Percentiles rank a stretch among this genome's conserved stretches.
Evolutionary conservation across 164 flowering plant species (phyloP).

Genomic region (Buxus sempervirens): DNA sequence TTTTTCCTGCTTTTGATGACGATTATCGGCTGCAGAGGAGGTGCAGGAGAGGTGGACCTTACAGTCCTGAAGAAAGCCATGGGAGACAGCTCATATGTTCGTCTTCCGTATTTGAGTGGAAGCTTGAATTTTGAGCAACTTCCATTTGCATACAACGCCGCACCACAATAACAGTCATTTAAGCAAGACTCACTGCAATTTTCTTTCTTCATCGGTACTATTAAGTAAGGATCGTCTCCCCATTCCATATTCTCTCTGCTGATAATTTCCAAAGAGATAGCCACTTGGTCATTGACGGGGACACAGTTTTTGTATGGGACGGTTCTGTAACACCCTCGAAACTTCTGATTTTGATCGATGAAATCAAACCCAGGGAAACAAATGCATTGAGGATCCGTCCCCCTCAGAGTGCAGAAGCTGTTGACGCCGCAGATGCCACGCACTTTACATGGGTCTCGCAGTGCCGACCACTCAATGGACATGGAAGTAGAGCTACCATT

Average conservation of each 20-base stretch:
- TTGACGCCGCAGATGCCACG: constrained; percentile 24
- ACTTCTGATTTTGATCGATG: no score
- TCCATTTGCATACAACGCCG: neutral
- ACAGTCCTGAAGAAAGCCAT: neutral
- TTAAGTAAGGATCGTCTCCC: neutral
- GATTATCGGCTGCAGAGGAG: no score
- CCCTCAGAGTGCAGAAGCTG: no score
- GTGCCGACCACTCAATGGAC: constrained; percentile 9
- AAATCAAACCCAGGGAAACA: no score
- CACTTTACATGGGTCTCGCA: constrained; percentile 7
- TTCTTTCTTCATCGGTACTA: neutral
- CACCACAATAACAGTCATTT: constrained; percentile 19
- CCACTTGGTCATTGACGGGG: no score
- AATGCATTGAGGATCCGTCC: no score
- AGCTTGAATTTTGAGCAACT: constrained; percentile 2
- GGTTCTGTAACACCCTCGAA: constrained; percentile 16
- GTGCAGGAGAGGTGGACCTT: no score
- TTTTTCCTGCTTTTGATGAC: neutral
- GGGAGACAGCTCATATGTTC: neutral
- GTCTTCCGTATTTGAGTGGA: no score
- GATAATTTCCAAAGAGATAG: neutral
- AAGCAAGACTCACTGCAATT: constrained; percentile 1
- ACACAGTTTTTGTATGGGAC: constrained; percentile 13
- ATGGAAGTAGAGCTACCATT: neutral
- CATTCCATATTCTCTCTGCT: neutral